A percentile compares a stretch with the other conserved stretches of the same genome.
Evolutionary conservation across 176 grass and related monocot genomes (phyloP).

Genomic region (Urochloa ruziziensis): DNA sequence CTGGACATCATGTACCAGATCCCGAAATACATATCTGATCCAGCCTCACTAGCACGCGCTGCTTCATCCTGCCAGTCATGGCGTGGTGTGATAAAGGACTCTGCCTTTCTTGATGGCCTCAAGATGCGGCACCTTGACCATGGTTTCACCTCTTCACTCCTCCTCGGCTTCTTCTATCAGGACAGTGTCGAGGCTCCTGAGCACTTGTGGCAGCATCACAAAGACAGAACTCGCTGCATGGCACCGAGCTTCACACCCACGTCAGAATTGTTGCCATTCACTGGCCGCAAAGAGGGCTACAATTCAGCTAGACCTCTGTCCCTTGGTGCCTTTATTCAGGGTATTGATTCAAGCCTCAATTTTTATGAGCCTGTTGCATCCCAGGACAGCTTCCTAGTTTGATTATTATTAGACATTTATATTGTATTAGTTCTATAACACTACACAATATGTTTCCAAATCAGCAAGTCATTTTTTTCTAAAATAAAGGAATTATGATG

Average conservation of each 20-base stretch:
- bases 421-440: no score
- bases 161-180: slow-evolving; percentile 35
- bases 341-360: slow-evolving; percentile 27
- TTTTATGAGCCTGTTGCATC: slow-evolving; percentile 30
- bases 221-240: slow-evolving; percentile 18
- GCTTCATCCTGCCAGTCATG: slow-evolving; percentile 28
- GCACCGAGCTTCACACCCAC: slow-evolving; percentile 14
- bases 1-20: slow-evolving; percentile 33
- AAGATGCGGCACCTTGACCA: not conserved
- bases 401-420: no score
- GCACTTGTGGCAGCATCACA: slow-evolving; percentile 21
- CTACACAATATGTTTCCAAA: no score
- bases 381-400: slow-evolving; percentile 26
- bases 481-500: no score
- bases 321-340: slow-evolving; percentile 20
- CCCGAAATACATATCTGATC: not conserved
- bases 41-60: not conserved
- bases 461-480: no score
- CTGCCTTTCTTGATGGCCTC: slow-evolving; percentile 13
- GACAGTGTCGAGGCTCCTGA: not conserved
- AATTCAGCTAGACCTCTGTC: not conserved
- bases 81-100: slow-evolving; percentile 9
- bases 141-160: slow-evolving; percentile 27
- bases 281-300: not conserved
- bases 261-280: not conserved